phyloP scores from a whole-genome alignment of 2,329 filamentous ascomycete species.

The Xylariaceae sp. region DNA sequence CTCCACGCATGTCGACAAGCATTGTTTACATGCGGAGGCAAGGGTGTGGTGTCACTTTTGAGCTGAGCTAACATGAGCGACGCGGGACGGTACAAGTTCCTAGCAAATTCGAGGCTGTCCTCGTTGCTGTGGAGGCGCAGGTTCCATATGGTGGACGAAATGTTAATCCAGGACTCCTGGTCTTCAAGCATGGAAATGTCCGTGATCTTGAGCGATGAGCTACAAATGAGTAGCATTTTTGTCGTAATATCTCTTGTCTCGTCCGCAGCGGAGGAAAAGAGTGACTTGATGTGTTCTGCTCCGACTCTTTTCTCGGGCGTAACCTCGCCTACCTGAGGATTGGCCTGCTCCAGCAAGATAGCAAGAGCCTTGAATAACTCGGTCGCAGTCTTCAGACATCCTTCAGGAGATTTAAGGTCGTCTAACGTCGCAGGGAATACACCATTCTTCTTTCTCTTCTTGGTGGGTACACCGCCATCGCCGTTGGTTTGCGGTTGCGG shows the following conservation, averaged over 20 bases:
- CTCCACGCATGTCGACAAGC: slow-evolving; percentile 45
- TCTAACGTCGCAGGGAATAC: slow-evolving; percentile 37
- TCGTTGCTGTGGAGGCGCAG: slow-evolving; percentile 48
- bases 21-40: too few species aligned
- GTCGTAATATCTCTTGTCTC: slow-evolving; percentile 45
- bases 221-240: slow-evolving; percentile 44
- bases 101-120: slow-evolving; percentile 48
- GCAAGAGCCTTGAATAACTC: slow-evolving; percentile 45
- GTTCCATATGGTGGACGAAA: slow-evolving; percentile 47
- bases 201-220: slow-evolving; percentile 33
- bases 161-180: slow-evolving; percentile 45
- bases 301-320: slow-evolving; percentile 46
- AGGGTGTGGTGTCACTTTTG: slow-evolving; percentile 25
- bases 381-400: slow-evolving; percentile 45
- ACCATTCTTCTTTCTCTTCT: slow-evolving; percentile 41
- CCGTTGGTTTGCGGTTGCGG: slow-evolving; percentile 13
- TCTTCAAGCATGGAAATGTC: slow-evolving; percentile 33
- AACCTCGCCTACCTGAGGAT: slow-evolving; percentile 29
- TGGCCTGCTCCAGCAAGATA: slow-evolving; percentile 44
- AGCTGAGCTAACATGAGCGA: slow-evolving; percentile 41
- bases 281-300: slow-evolving; percentile 54
- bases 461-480: slow-evolving; percentile 24
- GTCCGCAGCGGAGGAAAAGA: slow-evolving; percentile 48
- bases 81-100: slow-evolving; percentile 39
- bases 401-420: slow-evolving; percentile 36